Conservation (phyloP, 306 rosid species). For the Castanospermum australe region DNA sequence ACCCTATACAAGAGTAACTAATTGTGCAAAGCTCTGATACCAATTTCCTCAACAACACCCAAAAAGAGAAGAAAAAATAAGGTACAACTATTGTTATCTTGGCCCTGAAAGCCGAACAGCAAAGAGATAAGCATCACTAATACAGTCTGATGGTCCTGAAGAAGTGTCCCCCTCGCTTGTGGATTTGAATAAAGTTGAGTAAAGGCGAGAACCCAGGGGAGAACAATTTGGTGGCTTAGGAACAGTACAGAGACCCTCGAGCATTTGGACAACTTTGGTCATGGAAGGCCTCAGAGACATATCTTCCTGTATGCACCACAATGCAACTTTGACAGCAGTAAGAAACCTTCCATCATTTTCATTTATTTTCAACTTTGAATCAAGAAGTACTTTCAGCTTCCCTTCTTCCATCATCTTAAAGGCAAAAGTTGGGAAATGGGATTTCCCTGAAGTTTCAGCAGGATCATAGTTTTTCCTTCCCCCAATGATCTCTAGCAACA, state of each 20-base stretch:
- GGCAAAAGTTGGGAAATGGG: constrained; percentile 26
- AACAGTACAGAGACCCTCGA: constrained; percentile 34
- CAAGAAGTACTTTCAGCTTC: constrained; percentile 23
- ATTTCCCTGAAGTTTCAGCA: constrained; percentile 8
- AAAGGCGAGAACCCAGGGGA: background rate
- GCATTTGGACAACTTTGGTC: constrained; percentile 35
- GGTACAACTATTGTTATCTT: constrained; percentile 1
- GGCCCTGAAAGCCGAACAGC: constrained; percentile 35
- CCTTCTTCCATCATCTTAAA: constrained; percentile 38
- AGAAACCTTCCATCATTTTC: constrained; percentile 27
- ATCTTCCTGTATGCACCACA: constrained; percentile 38
- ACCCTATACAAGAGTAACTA: background rate
- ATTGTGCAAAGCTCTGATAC: background rate
- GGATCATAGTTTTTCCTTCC: constrained; percentile 34
- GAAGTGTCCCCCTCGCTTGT: constrained; percentile 13
- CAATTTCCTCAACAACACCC: background rate
- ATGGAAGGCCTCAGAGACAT: constrained; percentile 33
- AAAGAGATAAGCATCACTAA: background rate
- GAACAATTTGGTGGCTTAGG: constrained; percentile 27
- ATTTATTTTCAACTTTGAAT: constrained; percentile 12
- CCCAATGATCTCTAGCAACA: constrained; percentile 36
- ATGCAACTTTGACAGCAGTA: constrained; percentile 21
- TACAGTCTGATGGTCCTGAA: constrained; percentile 23
- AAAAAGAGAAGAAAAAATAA: background rate
- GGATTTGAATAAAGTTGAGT: background rate